Evolutionary conservation across 2,329 filamentous ascomycete genomes (phyloP), one percentile per base, ranked within the genome.

Genomic region (Fusarium sp.): DNA sequence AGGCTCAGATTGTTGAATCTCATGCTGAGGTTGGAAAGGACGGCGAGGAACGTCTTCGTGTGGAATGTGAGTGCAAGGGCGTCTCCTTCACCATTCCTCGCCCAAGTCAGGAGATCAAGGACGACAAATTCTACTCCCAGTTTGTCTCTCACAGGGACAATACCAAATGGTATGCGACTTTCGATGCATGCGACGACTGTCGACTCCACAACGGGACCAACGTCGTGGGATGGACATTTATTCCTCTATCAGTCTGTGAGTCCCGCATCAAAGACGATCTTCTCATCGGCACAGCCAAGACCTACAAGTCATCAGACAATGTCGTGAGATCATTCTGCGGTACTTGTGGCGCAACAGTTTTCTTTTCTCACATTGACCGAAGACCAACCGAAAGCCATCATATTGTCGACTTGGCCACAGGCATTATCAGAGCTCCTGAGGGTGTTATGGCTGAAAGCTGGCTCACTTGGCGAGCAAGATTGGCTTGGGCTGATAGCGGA

Each of bases 181-280:
- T 82, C 20, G 84, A 85, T 57, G 58, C 78, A 9, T 84, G 84
- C 63, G 70, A 77, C 48, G 83, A 85, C 71, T 84, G 83, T 59
- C 79, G 84, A 7, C 77, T 82, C 8, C 67, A 77, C n/a, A 77
- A 78, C 23, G 82, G 83, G 21, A 77, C 79, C 7, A 82, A 83
- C 53, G 76, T 81, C 20, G 69, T 80, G 3, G 77, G 78, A 11
- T 86, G 84, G 84, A 77, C 78, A 0, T 81, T 81, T 50, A 72
- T 84, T 10, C 83, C 84, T 0, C 73, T 79, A 5, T 66, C 71
- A 4, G 57, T 74, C 35, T 76, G 81, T 41, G 75, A 80, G 28
- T 83, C 83, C 6, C 65, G 70, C 6, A 72, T 85, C 16, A 73
- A 76, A 20, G 56, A 70, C 4, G 77, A 80, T 33, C 75, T 85